Base-by-base conservation (phyloP, 73 alveolate genomes). In the Paramecium sexaurelia region DNA sequence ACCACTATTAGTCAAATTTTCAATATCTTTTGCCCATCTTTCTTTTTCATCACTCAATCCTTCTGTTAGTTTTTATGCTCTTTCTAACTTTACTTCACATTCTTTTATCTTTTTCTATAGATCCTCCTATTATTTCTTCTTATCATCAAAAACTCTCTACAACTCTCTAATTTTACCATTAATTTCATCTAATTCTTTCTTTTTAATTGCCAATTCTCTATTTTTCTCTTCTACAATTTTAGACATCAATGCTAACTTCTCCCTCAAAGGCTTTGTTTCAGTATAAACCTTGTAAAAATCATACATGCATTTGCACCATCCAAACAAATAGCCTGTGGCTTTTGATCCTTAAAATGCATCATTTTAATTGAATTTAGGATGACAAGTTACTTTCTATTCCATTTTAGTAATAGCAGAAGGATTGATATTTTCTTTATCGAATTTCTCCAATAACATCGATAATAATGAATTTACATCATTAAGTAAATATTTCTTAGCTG, bases 1-100 rank as follows among this genome's bases (percentile, higher is more conserved):
- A 67, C 85, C 95, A 93, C 97, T 94, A 45, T 91, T 99, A 27
- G 98, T 96, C 55, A 98, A 96, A 36, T 37, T 33, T 90, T 93
- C 91, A 32, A 98, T 99, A 68, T 98, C 97, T 61, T 96, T 97
- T 17, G 98, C 96, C 99, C 99, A 99, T 84, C 99, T 94, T 43
- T 93, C 95, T 92, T 97, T 98, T 94, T 98, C 99, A 17, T 99
- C 99, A 11, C 96, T 97, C 69, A 98, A 96, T 66, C 99, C 99
- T 78, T 97, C 98, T 45, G 98, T 98, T 75, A 98, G 92, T 92
- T 98, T 98, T 93, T 96, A 96, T 6, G 99, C 99, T 95, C 99
- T 95, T 83, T 95, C 96, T 17, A 98, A 95, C 82, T 97, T 98
- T 40, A 94, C 94, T 85, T 92, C 96, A 88, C 98, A 96, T 37